phyloP scores from a whole-genome alignment of 129 eudicot species.

The Helianthus tuberosus region DNA sequence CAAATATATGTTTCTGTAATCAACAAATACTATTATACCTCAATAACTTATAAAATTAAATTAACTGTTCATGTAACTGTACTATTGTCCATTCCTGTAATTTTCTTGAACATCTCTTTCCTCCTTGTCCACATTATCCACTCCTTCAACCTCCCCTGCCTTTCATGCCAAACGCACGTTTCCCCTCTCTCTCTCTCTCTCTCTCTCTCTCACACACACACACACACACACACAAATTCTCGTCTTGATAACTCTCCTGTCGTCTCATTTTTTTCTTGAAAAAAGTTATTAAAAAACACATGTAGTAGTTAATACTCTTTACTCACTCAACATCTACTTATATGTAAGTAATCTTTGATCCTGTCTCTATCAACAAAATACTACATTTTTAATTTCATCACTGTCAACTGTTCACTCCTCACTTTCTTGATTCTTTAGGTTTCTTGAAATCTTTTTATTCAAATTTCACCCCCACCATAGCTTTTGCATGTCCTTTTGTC shows the following conservation, averaged over 20 bases:
- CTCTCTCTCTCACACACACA: background rate
- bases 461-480: too few relatives aligned
- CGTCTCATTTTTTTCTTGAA: slow-evolving; percentile 35
- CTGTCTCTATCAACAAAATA: slow-evolving; percentile 31
- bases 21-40: background rate
- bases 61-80: background rate
- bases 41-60: background rate
- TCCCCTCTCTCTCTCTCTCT: slow-evolving; percentile 37
- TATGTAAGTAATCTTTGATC: slow-evolving; percentile 11
- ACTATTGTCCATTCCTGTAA: slow-evolving; percentile 20
- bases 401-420: background rate
- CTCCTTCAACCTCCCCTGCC: slow-evolving; percentile 34
- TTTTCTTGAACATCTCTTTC: slow-evolving; percentile 8
- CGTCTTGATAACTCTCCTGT: slow-evolving; percentile 48
- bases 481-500: slow-evolving; percentile 32
- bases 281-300: background rate
- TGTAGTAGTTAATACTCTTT: slow-evolving; percentile 34
- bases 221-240: slow-evolving; percentile 18
- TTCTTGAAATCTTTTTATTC: background rate
- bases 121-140: slow-evolving; percentile 9
- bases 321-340: slow-evolving; percentile 11
- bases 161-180: slow-evolving; percentile 57
- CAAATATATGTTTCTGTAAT: background rate
- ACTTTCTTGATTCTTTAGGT: slow-evolving; percentile 30
- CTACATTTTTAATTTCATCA: slow-evolving; percentile 20